These are phyloP conservation scores for Tulasnella calospora DNA, from an alignment of 768 basidiomycete genomes.

Conservation along the genomic window DNA sequence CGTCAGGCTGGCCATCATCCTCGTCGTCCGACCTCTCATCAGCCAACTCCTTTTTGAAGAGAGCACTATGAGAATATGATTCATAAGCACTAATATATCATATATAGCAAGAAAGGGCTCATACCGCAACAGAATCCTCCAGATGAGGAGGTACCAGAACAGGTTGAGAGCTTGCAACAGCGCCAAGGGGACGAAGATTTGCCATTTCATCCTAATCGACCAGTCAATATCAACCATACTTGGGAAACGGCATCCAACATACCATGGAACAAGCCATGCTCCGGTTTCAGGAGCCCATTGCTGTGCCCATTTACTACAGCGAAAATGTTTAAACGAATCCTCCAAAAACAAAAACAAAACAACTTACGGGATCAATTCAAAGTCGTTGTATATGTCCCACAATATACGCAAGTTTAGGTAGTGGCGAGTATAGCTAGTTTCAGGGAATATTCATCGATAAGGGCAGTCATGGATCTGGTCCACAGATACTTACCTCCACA, in stretches of 20 bases:
- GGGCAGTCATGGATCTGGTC: conserved; percentile 21
- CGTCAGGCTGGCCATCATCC: conserved; percentile 38
- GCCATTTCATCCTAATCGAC: conserved; percentile 36
- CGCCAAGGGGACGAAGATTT: conserved; percentile 69
- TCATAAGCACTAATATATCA: neutral
- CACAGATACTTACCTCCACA: neutral
- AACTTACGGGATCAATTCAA: conserved; percentile 15
- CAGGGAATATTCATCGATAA: neutral
- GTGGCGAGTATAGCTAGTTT: conserved; percentile 7
- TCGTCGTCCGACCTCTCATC: conserved; percentile 73
- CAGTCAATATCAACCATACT: neutral
- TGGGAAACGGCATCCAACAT: neutral
- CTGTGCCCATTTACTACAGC: neutral
- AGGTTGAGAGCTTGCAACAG: conserved; percentile 79
- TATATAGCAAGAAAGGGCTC: conserved; percentile 34
- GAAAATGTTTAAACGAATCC: no score
- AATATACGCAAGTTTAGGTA: conserved; percentile 12
- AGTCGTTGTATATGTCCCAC: neutral
- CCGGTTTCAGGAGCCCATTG: conserved; percentile 13
- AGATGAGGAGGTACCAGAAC: conserved; percentile 89
- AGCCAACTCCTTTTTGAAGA: conserved; percentile 45
- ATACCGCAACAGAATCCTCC: conserved; percentile 68
- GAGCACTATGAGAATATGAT: conserved; percentile 44
- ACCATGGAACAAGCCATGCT: conserved; percentile 12
- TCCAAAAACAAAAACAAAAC: neutral